These are phyloP conservation scores for Saccharomycopsis hybrid DNA, from an alignment of 1,139 yeast species.

Conservation along the genomic window DNA sequence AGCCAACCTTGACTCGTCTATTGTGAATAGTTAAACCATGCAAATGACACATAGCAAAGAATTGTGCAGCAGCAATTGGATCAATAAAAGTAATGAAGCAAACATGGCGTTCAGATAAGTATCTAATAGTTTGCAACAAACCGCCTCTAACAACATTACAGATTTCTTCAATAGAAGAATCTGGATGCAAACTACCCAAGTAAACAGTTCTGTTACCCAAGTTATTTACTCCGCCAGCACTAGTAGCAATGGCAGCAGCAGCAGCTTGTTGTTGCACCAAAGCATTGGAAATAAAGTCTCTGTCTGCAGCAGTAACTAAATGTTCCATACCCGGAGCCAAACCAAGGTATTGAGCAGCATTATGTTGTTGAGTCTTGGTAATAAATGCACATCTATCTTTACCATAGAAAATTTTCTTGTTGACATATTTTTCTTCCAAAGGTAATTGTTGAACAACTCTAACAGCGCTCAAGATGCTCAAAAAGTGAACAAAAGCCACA, in stretches of 20 bases:
- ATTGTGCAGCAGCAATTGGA: constrained; percentile 77
- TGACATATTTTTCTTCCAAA: constrained; percentile 47
- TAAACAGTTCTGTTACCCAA: constrained; percentile 75
- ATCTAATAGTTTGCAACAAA: constrained; percentile 61
- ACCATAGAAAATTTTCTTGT: constrained; percentile 73
- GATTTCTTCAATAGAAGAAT: constrained; percentile 72
- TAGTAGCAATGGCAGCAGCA: constrained; percentile 72
- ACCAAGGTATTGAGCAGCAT: constrained; percentile 93
- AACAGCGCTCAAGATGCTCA: constrained; percentile 77
- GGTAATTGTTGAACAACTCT: constrained; percentile 70
- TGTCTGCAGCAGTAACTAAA: constrained; percentile 72
- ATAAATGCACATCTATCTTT: constrained; percentile 81
- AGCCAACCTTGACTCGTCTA: constrained; percentile 69
- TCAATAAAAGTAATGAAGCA: constrained; percentile 76
- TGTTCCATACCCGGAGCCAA: constrained; percentile 88
- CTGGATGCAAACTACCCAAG: constrained; percentile 69
- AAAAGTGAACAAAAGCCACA: constrained; percentile 82
- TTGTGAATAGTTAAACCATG: constrained; percentile 74
- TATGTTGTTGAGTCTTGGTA: constrained; percentile 92
- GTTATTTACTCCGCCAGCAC: constrained; percentile 70
- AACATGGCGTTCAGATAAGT: constrained; percentile 74
- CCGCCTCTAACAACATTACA: constrained; percentile 85
- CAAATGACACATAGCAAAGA: constrained; percentile 70
- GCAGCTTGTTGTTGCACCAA: constrained; percentile 64
- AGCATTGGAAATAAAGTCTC: constrained; percentile 47